A percentile compares a stretch with the other conserved stretches of the same genome.
phyloP scores from a whole-genome alignment of 345 rosid species.

The Camelina neglecta region DNA sequence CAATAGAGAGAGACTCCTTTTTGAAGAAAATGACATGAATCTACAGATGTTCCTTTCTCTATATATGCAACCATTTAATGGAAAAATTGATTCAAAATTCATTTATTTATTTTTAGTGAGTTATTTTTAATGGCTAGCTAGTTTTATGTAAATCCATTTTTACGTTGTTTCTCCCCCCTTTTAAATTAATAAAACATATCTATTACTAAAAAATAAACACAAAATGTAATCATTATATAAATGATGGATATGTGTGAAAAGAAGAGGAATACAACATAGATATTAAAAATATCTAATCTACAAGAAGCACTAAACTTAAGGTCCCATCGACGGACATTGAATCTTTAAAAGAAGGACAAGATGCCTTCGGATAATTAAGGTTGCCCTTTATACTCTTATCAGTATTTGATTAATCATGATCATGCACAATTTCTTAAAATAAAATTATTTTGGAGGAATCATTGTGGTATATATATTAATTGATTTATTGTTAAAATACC shows the following conservation, averaged over 20 bases:
- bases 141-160: background rate
- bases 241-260: background rate
- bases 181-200: background rate
- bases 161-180: too few species aligned
- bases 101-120: background rate
- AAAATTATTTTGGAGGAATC: slow-evolving; percentile 22
- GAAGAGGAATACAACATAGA: background rate
- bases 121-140: background rate
- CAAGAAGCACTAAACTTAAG: slow-evolving; percentile 37
- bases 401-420: slow-evolving; percentile 12
- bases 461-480: background rate
- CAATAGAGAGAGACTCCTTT: background rate
- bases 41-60: background rate
- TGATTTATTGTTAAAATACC: background rate
- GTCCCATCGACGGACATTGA: slow-evolving; percentile 32
- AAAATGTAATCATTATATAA: slow-evolving; percentile 5
- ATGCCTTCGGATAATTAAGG: slow-evolving; percentile 46
- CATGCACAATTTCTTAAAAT: slow-evolving; percentile 3
- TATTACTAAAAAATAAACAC: background rate
- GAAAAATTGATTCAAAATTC: background rate
- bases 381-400: slow-evolving; percentile 35
- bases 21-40: background rate
- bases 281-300: slow-evolving; percentile 37
- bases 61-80: background rate
- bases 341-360: slow-evolving; percentile 40